phyloP scores from a whole-genome alignment of 805 yeast genomes.

The Diddensiella santjacobensis region DNA sequence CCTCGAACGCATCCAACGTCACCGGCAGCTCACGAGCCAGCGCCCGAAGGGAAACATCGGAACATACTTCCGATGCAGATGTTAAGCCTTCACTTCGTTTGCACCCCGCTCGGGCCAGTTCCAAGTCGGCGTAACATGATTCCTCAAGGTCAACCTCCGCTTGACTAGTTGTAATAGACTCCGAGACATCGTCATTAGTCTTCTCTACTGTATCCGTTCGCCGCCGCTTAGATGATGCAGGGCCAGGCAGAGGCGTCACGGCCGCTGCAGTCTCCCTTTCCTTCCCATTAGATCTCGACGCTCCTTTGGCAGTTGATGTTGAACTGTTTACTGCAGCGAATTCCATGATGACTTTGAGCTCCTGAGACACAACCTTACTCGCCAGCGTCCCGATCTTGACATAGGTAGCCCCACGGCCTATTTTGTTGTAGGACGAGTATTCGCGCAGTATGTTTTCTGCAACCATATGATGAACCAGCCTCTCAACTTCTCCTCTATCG shows the following conservation, averaged over 20 bases:
- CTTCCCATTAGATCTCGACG: neutral
- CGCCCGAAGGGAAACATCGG: constrained; percentile 34
- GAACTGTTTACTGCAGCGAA: constrained; percentile 11
- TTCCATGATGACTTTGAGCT: constrained; percentile 21
- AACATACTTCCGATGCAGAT: constrained; percentile 8
- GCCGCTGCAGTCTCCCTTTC: neutral
- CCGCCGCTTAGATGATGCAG: neutral
- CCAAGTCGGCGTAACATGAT: constrained; percentile 15
- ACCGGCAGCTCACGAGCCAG: constrained; percentile 56
- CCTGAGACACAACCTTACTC: constrained; percentile 42
- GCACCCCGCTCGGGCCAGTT: constrained; percentile 10
- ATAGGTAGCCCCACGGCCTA: constrained; percentile 81
- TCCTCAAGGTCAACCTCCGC: constrained; percentile 8
- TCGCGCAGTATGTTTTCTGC: constrained; percentile 65
- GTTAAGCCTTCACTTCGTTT: neutral
- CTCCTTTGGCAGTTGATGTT: neutral
- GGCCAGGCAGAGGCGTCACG: neutral
- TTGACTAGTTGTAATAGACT: neutral
- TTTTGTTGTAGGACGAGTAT: constrained; percentile 60
- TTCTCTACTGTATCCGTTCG: neutral
- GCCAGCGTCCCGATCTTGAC: constrained; percentile 61
- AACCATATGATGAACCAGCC: constrained; percentile 76
- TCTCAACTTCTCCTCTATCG: constrained; percentile 68
- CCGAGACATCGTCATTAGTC: neutral
- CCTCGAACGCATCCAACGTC: constrained; percentile 44